Evolutionary conservation across 495 filamentous ascomycete genomes (phyloP), one percentile per base, ranked within the genome.

Genomic region (Daldinia childiae): DNA sequence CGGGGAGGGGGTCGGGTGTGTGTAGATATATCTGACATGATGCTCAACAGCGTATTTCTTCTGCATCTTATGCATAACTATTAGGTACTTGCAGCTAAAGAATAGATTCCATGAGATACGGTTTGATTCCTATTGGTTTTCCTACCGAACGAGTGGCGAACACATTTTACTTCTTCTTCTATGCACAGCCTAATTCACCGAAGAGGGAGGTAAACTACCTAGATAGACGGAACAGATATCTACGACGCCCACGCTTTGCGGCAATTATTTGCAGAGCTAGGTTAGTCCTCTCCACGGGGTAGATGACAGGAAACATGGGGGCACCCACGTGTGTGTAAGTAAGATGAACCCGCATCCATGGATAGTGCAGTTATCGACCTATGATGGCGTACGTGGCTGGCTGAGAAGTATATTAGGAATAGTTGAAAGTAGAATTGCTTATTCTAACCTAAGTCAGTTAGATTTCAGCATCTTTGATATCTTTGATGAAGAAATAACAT

Each of bases 301-400:
- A 62, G 43, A 43, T 39, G 30, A 11, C 54, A 41, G 43, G 12
- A 15, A 17, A 52, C 61, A 68, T 58, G 55, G 61, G 61, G 51
- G 54, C 30, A 17, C 27, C 36, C 70, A 73, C 70, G 70, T 73
- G 70, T 64, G 29, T 24, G 45, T 54, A 69, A 48, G 61, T 61
- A 69, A 72, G 58, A 64, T 69, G 41, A 65, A 48, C 59, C 70
- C 65, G 41, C 34, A 48, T 30, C 48, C 69, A 64, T 64, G 63
- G 69, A 45, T 63, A 39, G 51, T 54, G 68, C 52, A 62, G 50
- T 38, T 30, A 34, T 48, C 21, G 41, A 54, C 12, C 54, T 48
- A 17, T 1, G 29, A 60, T 65, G 58, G 45, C 62, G 61, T 50
- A 65, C 19, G 38, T 63, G 52, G 43, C 39, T 32, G 17, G 36